These are phyloP conservation scores for Nothomitra cinnamomea DNA, from an alignment of 2,329 filamentous ascomycete genomes.

Conservation along the genomic window DNA sequence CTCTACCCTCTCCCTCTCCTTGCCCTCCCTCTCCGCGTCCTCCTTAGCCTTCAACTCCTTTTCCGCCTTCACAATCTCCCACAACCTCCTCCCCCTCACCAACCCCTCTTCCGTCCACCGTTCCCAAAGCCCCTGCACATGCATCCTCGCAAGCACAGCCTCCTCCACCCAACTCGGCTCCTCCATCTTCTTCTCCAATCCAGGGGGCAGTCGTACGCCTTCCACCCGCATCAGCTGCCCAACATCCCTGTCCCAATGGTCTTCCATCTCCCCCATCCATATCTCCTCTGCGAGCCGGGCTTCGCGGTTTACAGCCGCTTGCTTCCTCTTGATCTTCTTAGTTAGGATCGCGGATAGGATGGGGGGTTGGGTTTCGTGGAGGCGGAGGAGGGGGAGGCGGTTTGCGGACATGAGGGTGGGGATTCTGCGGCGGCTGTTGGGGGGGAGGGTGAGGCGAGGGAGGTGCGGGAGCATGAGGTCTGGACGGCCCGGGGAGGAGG, in stretches of 20 bases:
- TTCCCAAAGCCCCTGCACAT: slow-evolving; percentile 8
- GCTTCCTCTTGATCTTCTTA: slow-evolving; percentile 30
- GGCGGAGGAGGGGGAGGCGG: slow-evolving; percentile 46
- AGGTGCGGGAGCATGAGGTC: slow-evolving; percentile 29
- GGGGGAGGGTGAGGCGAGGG: slow-evolving; percentile 28
- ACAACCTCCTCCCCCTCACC: not conserved
- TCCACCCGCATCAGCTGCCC: no score
- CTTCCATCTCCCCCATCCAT: slow-evolving; percentile 19
- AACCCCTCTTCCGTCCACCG: slow-evolving; percentile 5
- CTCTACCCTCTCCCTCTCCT: not conserved
- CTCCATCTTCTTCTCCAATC: no score
- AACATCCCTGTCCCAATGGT: slow-evolving; percentile 31
- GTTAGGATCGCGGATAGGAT: slow-evolving; percentile 41
- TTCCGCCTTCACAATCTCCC: not conserved
- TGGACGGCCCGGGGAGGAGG: slow-evolving; percentile 9
- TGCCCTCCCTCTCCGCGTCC: not conserved
- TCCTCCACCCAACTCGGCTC: no score
- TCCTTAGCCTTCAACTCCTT: not conserved
- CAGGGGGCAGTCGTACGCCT: no score
- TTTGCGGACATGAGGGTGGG: slow-evolving; percentile 40
- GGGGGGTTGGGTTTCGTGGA: slow-evolving; percentile 46
- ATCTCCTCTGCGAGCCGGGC: slow-evolving; percentile 26
- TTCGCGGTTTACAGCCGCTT: slow-evolving; percentile 23
- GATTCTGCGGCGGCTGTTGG: slow-evolving; percentile 38
- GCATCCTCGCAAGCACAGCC: no score